Conservation (phyloP, 768 basidiomycete species). For the Boletales sp. region DNA sequence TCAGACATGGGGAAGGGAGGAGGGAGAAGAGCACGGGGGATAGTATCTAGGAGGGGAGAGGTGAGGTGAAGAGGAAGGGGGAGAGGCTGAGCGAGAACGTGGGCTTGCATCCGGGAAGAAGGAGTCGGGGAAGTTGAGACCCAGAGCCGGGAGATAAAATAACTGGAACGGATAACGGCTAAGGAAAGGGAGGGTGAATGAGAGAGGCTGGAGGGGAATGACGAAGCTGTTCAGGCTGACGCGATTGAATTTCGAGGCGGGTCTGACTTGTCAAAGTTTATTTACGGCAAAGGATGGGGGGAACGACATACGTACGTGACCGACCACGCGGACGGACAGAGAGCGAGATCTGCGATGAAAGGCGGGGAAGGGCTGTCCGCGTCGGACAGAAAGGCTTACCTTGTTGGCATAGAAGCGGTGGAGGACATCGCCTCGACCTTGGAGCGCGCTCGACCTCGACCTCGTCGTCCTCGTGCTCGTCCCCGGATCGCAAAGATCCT, state of each 20-base stretch:
- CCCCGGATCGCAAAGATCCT: too few species aligned
- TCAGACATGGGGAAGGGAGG: constrained; percentile 34
- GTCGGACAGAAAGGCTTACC: too few species aligned
- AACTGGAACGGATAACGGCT: constrained; percentile 4
- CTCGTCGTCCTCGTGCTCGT: too few species aligned
- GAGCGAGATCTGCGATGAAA: too few species aligned
- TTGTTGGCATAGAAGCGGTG: too few species aligned
- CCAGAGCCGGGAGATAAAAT: constrained; percentile 8
- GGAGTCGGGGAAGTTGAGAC: not conserved
- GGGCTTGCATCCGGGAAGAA: constrained; percentile 23
- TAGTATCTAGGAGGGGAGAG: not conserved
- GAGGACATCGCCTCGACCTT: too few species aligned
- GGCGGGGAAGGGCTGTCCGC: too few species aligned
- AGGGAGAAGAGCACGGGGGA: constrained; percentile 16
- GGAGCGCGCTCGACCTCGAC: too few species aligned
- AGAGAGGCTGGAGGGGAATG: not conserved
- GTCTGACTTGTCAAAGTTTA: constrained; percentile 22
- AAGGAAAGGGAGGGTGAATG: constrained; percentile 6
- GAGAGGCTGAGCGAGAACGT: constrained; percentile 25
- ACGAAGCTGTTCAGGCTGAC: constrained; percentile 21
- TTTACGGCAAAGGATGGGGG: constrained; percentile 26
- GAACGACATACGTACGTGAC: constrained; percentile 17
- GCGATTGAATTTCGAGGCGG: constrained; percentile 18
- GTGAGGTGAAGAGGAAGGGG: constrained; percentile 7
- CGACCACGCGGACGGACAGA: too few species aligned